These are phyloP conservation scores for Yamagishiella unicocca DNA, from an alignment of 139 green algal species.

Conservation along the genomic window DNA sequence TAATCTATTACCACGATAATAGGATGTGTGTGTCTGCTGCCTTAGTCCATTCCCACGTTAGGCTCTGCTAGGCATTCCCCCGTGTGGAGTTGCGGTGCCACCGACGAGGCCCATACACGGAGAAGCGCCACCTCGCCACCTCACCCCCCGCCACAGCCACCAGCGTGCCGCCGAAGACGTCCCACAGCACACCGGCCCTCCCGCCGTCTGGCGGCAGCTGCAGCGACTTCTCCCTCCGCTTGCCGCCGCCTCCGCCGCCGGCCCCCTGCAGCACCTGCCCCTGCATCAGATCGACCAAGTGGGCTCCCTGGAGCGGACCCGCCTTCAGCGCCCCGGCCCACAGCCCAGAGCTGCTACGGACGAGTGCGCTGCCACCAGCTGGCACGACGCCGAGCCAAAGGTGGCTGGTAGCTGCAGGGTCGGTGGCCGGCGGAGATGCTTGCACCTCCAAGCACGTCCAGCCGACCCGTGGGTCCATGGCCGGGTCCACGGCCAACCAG, in stretches of 20 bases:
- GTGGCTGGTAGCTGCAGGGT: not conserved
- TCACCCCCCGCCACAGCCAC: not conserved
- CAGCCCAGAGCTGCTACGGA: not conserved
- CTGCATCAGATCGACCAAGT: not conserved
- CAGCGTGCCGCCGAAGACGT: not conserved
- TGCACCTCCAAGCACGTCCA: not conserved
- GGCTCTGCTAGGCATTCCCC: too few species aligned
- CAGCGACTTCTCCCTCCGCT: slow-evolving; percentile 5
- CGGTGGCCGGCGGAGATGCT: not conserved
- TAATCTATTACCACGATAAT: too few species aligned
- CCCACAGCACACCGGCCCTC: slow-evolving; percentile 8
- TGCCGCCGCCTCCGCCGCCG: not conserved
- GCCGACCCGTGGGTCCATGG: not conserved
- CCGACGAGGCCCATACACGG: not conserved
- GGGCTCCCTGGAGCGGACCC: not conserved
- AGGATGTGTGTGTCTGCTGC: too few species aligned
- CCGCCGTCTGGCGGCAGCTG: slow-evolving; percentile 13
- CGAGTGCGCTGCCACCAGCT: not conserved
- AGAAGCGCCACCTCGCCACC: too few species aligned
- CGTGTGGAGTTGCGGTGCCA: too few species aligned
- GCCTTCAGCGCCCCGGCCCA: not conserved
- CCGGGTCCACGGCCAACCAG: not conserved
- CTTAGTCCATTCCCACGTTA: too few species aligned
- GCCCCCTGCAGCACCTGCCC: not conserved
- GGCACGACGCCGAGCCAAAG: slow-evolving; percentile 24